Base-by-base conservation (phyloP, 768 basidiomycete species). In the Mycena albidolilacea region DNA sequence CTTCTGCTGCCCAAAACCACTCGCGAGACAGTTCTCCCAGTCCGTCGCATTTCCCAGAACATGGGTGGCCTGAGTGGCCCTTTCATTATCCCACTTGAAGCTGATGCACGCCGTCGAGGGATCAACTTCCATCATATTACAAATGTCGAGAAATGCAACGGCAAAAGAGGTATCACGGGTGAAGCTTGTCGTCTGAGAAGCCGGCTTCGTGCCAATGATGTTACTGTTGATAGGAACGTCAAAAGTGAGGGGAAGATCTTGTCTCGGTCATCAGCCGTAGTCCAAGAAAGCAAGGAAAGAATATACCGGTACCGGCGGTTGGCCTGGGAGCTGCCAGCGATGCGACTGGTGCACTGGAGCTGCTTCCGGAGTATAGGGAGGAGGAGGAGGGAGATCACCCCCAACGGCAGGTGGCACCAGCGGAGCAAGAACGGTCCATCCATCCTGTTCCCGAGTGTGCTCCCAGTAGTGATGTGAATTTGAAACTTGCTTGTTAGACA, bases 11-110 rank as follows among this genome's bases (percentile, higher is more conserved):
- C 41, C 41, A 1, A 71, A 52, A 1, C 70, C 70, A n/a, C 6
- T 11, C 23, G 50, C 39, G 2, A 54, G 57, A 15, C 70, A 71
- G 35, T 65, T 37, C 1, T 17, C n/a, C 64, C 70, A 71, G 17
- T 71, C 70, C 1, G 37, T 38, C 0, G 64, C 64, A 52, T 23
- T 71, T 2, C 30, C 10, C 35, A 66, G 11, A 38, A n/a, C n/a
- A 11, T 54, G 70, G 48, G 43, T n/a, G 3, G 70, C n/a, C 2
- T n/a, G 57, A 14, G 11, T 43, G 7, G 3, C 17, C 21, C 5
- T 30, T 1, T 71, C 70, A 1, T 71, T 71, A 23, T 71, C 64
- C 70, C 70, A 71, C 21, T 71, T 71, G 21, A 60, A 71, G 37
- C 70, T 58, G 30, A 71, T 23, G 2, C 10, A 3, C 14, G 70